phyloP scores from a whole-genome alignment of 306 rosid species.

The Pyrus pyrifolia region DNA sequence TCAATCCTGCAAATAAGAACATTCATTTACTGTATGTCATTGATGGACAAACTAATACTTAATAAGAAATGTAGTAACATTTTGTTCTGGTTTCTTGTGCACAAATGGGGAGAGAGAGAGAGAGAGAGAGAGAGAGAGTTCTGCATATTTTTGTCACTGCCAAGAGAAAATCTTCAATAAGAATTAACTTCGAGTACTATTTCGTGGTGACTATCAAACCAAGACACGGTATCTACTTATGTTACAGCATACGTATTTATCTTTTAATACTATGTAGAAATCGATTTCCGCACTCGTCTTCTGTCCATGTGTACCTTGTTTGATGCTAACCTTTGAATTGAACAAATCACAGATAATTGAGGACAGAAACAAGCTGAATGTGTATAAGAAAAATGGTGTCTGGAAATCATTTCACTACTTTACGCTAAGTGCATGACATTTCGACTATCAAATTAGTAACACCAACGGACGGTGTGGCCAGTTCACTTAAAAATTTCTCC shows the following conservation, averaged over 20 bases:
- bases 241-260: no score
- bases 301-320: background rate
- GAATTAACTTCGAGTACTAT: no score
- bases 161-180: no score
- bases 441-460: background rate
- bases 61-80: background rate
- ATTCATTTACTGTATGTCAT: constrained; percentile 38
- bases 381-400: no score
- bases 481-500: background rate
- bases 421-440: background rate
- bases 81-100: background rate
- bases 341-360: no score
- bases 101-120: background rate
- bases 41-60: background rate
- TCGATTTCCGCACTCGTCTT: background rate
- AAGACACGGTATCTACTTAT: no score
- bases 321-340: background rate
- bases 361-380: no score
- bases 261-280: no score
- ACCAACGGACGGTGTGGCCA: background rate
- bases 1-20: constrained; percentile 40
- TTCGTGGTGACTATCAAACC: no score
- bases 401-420: no score
- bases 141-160: no score
- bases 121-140: no score